Evolutionary conservation across 1,284 basidiomycete species (phyloP), one percentile per base, ranked within the genome.

Genomic region (Naganishia cerealis): DNA sequence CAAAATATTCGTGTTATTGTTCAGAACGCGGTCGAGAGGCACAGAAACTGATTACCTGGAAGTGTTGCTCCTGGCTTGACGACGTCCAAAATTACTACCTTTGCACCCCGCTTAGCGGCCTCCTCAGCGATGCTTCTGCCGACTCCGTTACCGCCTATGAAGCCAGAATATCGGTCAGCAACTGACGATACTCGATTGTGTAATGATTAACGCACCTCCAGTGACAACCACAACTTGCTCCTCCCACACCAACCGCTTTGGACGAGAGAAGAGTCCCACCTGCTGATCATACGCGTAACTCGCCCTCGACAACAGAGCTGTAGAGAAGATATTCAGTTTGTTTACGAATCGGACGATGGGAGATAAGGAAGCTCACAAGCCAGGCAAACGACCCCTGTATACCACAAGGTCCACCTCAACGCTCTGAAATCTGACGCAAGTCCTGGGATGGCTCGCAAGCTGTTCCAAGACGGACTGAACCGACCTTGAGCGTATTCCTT

Each of bases 161-260:
- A 54, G 15, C 26, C 24, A 53, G n/a, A 15, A 48, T 15, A 2
- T 38, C 67, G 16, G 40, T 26, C 12, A 15, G n/a, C 2, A 29
- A 12, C 21, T 33, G 24, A n/a, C 26, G 7, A 21, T 36, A 36
- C 33, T 59, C 29, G 2, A 13, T 29, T n/a, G 0, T 33, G 29
- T 33, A 2, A 33, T 33, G 29, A 0, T 39, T 7, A 9, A 18
- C 40, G 63, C 68, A 91, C 92, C 93, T 70, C 94, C 94, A 12
- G 94, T 96, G 66, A 97, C 84, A 33, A 96, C 82, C 3, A 95
- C 88, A 70, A 94, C 86, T 79, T 96, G 90, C 56, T 91, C 87
- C 42, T 85, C 85, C 92, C 92, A 94, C 73, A 90, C 86, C 43
- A 92, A 78, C 50, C 81, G 84, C 15, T 80, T 76, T 1, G 87